phyloP scores from a whole-genome alignment of 352 stramenopile genomes.

The Phytophthora hibernalis region DNA sequence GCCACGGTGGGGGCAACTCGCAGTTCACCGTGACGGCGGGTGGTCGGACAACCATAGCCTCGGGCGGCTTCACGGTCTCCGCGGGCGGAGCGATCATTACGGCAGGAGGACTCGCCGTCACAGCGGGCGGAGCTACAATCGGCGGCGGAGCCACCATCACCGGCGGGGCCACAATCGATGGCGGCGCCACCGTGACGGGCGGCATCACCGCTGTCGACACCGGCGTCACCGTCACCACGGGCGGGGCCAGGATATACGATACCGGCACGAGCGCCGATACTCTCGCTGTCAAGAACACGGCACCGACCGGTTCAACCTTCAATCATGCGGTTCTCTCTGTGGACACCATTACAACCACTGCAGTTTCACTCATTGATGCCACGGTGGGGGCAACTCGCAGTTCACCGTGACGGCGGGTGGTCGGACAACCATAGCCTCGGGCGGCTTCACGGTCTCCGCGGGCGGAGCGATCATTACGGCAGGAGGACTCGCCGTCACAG shows the following conservation, averaged over 20 bases:
- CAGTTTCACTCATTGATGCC: constrained; percentile 29
- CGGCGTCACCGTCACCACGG: constrained; percentile 26
- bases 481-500: not conserved
- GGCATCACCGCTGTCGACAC: constrained; percentile 32
- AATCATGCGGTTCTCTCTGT: not conserved
- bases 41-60: constrained; percentile 1
- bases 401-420: not conserved
- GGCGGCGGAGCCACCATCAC: too few species aligned
- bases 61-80: not conserved
- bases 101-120: too few species aligned
- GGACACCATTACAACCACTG: constrained; percentile 2
- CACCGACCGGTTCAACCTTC: not conserved
- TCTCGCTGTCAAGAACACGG: not conserved
- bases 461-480: constrained; percentile 2
- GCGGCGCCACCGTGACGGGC: constrained; percentile 24
- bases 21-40: not conserved
- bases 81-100: too few species aligned
- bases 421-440: constrained; percentile 26
- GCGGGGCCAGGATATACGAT: constrained; percentile 1
- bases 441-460: constrained; percentile 11
- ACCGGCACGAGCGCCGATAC: not conserved
- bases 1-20: constrained; percentile 4
- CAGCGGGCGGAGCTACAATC: too few species aligned
- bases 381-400: not conserved
- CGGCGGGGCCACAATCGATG: not conserved